Evolutionary conservation across 2,329 filamentous ascomycete genomes (phyloP).

Genomic region (Tricladium varicosporioides): DNA sequence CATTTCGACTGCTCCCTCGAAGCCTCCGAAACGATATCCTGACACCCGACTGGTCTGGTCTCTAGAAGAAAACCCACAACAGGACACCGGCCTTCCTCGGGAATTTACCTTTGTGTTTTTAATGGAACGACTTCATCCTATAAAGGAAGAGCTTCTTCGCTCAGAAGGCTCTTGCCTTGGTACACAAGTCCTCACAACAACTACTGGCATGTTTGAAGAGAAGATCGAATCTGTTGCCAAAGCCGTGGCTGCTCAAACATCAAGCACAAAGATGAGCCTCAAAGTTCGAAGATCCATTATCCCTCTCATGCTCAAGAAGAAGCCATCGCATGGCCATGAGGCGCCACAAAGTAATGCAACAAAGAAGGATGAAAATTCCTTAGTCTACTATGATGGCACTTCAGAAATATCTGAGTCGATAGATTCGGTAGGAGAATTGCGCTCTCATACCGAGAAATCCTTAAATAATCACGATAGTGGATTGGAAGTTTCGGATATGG

Average conservation of each 20-base stretch:
- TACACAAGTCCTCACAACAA: neutral
- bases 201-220: neutral
- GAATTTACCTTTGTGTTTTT: conserved; percentile 52
- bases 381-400: neutral
- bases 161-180: neutral
- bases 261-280: neutral
- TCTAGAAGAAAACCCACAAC: conserved; percentile 46
- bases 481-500: neutral
- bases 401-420: neutral
- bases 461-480: neutral
- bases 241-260: neutral
- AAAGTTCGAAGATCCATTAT: neutral
- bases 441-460: neutral
- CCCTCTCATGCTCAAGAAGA: neutral
- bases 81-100: conserved; percentile 46
- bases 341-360: neutral
- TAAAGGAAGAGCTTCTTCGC: neutral
- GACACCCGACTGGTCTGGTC: conserved; percentile 45
- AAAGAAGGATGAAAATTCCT: neutral
- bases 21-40: conserved; percentile 3
- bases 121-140: conserved; percentile 27
- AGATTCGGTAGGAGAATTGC: neutral
- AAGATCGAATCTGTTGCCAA: neutral
- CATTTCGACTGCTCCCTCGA: neutral
- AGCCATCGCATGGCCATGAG: neutral